Evolutionary conservation across 768 basidiomycete species (phyloP), one percentile per base, ranked within the genome.

Genomic region (Mycena rebaudengoi): DNA sequence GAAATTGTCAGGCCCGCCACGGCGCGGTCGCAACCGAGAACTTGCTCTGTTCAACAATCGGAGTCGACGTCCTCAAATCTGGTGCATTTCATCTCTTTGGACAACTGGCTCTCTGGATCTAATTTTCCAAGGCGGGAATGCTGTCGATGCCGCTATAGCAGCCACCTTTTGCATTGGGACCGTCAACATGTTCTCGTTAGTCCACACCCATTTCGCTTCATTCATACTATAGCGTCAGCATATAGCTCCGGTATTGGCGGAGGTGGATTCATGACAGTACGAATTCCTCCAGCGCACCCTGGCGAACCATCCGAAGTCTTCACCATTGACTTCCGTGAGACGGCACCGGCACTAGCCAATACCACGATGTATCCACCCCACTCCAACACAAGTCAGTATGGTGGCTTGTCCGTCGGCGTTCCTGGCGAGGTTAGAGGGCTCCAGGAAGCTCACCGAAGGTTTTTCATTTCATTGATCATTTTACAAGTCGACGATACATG

Each of bases 1-100:
- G 86, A 67, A 79, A 89, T 32, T 81, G 86, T 30, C 72, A 83
- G 60, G 97, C 91, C 0, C 79, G 82, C 30, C 78, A 90, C 65
- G 97, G 93, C 5, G 97, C 95, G 0, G 96, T 98, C 18, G 95
- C 97, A 5, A 84, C 90, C 26, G 96, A 98, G 79, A 95, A 96
- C 75, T 83, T 86, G 66, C 78, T 88, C 20, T 98, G 97, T 75
- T 96, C 95, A 10, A 78, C 91, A 41, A 88, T 98, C 48, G 97
- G 96, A 3, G 87, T 98, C 2, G 78, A 87, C 5, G 80, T 89
- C 10, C 69, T 97, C 60, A 89, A 88, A 77, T 85, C 59, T 23
- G 66, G 66, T 61, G 35, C 33, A 44, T 7, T 7, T n/a, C 5
- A 10, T 28, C 2, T 35, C 18, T 50, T 12, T 41, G 3, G 35